Percentiles rank a stretch among this genome's conserved stretches.
These are phyloP conservation scores for Trichoderma sp. DNA, from an alignment of 2,329 filamentous ascomycete species.

Conservation along the genomic window DNA sequence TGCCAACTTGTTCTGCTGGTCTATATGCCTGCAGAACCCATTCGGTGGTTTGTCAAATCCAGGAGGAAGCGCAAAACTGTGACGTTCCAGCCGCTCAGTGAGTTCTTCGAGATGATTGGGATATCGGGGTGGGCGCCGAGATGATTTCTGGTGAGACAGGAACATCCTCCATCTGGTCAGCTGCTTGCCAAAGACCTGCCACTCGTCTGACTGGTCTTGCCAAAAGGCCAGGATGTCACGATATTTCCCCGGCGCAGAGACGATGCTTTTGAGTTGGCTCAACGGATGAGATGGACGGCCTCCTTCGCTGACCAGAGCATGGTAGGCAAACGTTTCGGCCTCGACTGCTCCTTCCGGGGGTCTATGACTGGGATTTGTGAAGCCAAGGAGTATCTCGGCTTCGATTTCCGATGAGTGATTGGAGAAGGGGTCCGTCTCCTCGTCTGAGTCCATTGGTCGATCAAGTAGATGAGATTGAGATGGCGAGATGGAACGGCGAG, in stretches of 20 bases:
- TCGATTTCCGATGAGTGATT: neutral
- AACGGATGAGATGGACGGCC: slow-evolving; percentile 22
- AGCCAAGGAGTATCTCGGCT: neutral
- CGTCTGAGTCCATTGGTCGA: neutral
- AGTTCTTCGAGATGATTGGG: slow-evolving; percentile 13
- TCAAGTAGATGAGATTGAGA: neutral
- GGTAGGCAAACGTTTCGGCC: neutral
- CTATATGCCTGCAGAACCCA: slow-evolving; percentile 1
- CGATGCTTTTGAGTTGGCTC: neutral
- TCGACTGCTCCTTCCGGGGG: neutral
- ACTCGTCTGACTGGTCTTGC: slow-evolving; percentile 17
- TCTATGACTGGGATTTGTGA: neutral
- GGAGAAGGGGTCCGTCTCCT: neutral
- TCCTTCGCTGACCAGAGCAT: slow-evolving; percentile 12
- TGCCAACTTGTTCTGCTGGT: slow-evolving; percentile 11
- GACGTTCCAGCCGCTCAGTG: neutral
- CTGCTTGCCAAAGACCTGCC: slow-evolving; percentile 20
- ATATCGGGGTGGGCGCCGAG: neutral
- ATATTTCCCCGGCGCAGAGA: neutral
- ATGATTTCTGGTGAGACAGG: slow-evolving; percentile 8
- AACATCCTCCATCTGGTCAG: slow-evolving; percentile 17
- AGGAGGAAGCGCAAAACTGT: slow-evolving; percentile 6
- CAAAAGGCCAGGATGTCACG: slow-evolving; percentile 20
- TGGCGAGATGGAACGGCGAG: neutral
- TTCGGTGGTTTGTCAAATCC: neutral